Evolutionary conservation across 768 basidiomycete species (phyloP).

Genomic region (Melanogaster broomeanus): DNA sequence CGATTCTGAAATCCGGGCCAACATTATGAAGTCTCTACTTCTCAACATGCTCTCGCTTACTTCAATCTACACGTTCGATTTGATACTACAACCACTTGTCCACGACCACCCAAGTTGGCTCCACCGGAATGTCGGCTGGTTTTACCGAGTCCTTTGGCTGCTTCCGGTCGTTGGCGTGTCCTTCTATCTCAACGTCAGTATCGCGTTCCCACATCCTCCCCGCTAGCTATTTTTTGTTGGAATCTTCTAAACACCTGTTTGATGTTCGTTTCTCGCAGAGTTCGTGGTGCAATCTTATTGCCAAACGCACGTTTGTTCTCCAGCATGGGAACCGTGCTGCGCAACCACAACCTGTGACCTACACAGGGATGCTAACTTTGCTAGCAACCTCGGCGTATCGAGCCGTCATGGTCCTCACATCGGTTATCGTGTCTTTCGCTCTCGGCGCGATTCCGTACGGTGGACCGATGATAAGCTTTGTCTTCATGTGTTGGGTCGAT

Average conservation of each 20-base stretch:
- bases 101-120: constrained; percentile 64
- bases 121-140: constrained; percentile 71
- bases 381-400: constrained; percentile 83
- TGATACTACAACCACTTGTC: constrained; percentile 68
- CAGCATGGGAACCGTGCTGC: constrained; percentile 65
- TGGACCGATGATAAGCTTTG: constrained; percentile 61
- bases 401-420: constrained; percentile 78
- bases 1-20: constrained; percentile 73
- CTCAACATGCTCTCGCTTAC: constrained; percentile 71
- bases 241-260: constrained; percentile 3
- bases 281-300: constrained; percentile 76
- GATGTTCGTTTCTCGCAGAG: constrained; percentile 46
- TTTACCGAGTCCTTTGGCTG: constrained; percentile 79
- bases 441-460: constrained; percentile 64
- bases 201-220: constrained; percentile 3
- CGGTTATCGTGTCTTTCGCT: constrained; percentile 65
- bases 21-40: constrained; percentile 72
- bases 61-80: constrained; percentile 77
- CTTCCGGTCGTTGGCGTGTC: constrained; percentile 74
- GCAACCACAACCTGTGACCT: constrained; percentile 55
- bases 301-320: constrained; percentile 71
- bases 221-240: constrained; percentile 10
- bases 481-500: constrained; percentile 85
- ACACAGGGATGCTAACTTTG: constrained; percentile 69
- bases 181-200: constrained; percentile 79